phyloP scores from a whole-genome alignment of 1,139 yeast genomes.

The Taiozyma sp. region DNA sequence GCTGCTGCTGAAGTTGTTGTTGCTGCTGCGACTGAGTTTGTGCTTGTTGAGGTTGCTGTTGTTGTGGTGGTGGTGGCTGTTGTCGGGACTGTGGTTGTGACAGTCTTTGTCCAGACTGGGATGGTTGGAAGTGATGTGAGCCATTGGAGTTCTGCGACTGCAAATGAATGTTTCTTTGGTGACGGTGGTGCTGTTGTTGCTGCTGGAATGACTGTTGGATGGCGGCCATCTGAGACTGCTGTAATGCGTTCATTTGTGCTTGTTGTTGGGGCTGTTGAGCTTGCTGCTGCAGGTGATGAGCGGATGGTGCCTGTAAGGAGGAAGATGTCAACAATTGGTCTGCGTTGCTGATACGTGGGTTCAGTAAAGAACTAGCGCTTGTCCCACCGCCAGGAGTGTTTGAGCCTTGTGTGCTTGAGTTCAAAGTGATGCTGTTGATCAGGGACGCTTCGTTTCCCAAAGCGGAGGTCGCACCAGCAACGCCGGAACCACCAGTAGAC shows the following conservation, averaged over 20 bases:
- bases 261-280: constrained; percentile 1
- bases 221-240: background rate
- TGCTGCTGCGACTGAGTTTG: background rate
- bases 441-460: constrained; percentile 6
- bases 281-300: constrained; percentile 7
- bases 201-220: background rate
- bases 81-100: background rate
- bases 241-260: background rate
- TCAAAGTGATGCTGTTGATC: constrained; percentile 17
- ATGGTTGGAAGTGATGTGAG: background rate
- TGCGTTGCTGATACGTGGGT: constrained; percentile 8
- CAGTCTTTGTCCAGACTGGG: background rate
- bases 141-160: background rate
- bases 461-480: background rate
- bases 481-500: background rate
- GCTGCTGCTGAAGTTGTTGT: background rate
- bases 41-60: background rate
- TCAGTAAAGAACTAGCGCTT: background rate
- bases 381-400: constrained; percentile 1
- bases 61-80: background rate
- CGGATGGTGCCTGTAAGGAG: constrained; percentile 9
- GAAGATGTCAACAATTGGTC: constrained; percentile 17
- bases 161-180: background rate
- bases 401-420: constrained; percentile 14
- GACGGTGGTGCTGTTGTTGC: constrained; percentile 1